Conservation (phyloP, 371 early-diverging fungal species). For the Mucor plumbeus region DNA sequence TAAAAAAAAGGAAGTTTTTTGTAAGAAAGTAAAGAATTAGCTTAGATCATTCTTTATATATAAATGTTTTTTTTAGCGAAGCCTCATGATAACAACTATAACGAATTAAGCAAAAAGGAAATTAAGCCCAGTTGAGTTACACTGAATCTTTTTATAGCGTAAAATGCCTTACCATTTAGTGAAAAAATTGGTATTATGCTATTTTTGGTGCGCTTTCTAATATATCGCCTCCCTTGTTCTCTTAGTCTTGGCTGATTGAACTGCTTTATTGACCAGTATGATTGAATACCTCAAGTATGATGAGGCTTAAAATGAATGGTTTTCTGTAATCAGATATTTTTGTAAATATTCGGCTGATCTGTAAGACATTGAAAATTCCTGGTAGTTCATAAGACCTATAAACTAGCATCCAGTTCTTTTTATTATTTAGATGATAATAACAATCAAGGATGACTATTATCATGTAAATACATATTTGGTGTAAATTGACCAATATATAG, state of each 20-base stretch:
- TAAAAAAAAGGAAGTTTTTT: not conserved
- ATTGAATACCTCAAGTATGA: not conserved
- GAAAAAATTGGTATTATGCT: not conserved
- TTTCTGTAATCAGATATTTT: not conserved
- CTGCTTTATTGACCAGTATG: not conserved
- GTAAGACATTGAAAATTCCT: not conserved
- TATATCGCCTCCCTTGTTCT: not conserved
- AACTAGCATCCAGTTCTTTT: not conserved
- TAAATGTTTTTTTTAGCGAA: slow-evolving; percentile 21
- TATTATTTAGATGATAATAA: too few relatives aligned
- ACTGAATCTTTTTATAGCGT: slow-evolving; percentile 10
- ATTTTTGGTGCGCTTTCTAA: not conserved
- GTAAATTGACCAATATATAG: too few relatives aligned
- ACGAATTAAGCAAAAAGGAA: not conserved
- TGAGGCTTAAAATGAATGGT: slow-evolving; percentile 3
- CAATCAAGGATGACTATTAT: too few relatives aligned
- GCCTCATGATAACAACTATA: slow-evolving; percentile 24
- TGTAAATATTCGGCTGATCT: slow-evolving; percentile 9
- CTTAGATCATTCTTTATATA: slow-evolving; percentile 8
- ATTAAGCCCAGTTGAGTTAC: slow-evolving; percentile 18
- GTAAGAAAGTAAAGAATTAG: slow-evolving; percentile 1
- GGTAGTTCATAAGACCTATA: not conserved
- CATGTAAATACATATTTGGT: too few relatives aligned
- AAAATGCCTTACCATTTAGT: not conserved
- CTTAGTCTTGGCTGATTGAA: not conserved